phyloP scores from a whole-genome alignment of 179 eudicot genomes.

The Sideroxylon spinosum region DNA sequence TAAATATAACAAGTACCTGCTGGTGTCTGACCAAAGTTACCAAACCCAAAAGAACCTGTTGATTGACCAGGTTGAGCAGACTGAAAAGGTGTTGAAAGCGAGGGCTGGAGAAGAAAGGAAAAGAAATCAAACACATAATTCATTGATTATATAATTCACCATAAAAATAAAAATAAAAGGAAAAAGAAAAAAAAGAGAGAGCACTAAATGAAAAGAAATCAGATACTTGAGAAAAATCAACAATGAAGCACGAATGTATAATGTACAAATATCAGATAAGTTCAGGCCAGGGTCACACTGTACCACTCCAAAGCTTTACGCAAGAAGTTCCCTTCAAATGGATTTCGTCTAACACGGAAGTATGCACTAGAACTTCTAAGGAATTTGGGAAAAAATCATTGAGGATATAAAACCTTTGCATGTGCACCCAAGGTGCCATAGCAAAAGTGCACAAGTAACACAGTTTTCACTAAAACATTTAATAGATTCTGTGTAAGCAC shows the following conservation, averaged over 20 bases:
- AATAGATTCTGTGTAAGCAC: background rate
- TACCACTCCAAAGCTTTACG: background rate
- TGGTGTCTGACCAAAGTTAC: conserved; percentile 66
- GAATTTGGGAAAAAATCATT: background rate
- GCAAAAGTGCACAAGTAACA: background rate
- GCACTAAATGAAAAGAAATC: background rate
- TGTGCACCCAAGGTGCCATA: background rate
- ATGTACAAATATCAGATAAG: background rate
- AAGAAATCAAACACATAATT: background rate
- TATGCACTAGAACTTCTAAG: background rate
- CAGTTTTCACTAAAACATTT: background rate
- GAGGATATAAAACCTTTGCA: background rate
- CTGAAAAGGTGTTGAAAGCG: conserved; percentile 66
- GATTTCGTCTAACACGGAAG: background rate
- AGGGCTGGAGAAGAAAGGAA: conserved; percentile 49
- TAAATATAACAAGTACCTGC: conserved; percentile 38
- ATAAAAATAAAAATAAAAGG: background rate
- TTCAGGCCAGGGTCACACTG: background rate
- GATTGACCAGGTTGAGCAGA: conserved; percentile 51
- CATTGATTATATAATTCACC: background rate
- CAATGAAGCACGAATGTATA: background rate
- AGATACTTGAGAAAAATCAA: background rate
- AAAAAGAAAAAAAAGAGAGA: too few relatives aligned
- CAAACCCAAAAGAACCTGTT: conserved; percentile 52
- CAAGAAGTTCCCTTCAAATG: background rate